A percentile compares a stretch with the other conserved stretches of the same genome.
phyloP scores from a whole-genome alignment of 225 moss, liverwort and hornwort species.

The Antitrichia curtipendula region DNA sequence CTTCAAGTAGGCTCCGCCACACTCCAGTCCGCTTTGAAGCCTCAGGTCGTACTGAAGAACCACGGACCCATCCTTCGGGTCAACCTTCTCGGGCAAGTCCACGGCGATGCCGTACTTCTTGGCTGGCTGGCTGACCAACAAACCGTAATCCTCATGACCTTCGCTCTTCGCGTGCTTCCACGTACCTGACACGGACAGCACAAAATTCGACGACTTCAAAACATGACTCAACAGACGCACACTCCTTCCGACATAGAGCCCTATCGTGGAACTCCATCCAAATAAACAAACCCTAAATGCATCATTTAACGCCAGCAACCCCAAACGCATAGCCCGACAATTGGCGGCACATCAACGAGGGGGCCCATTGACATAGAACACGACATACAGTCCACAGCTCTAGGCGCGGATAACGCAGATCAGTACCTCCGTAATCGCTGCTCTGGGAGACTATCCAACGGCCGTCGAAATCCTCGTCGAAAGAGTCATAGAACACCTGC shows the following conservation, averaged over 20 bases:
- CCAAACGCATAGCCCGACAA: not conserved
- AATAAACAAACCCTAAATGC: not conserved
- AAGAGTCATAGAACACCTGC: constrained; percentile 87
- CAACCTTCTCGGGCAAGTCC: constrained; percentile 70
- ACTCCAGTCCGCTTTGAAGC: constrained; percentile 76
- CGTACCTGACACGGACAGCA: constrained; percentile 22
- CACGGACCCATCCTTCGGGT: constrained; percentile 59
- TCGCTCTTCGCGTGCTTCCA: constrained; percentile 88
- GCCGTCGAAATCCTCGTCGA: constrained; percentile 65
- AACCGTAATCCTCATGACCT: constrained; percentile 81
- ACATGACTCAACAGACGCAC: not conserved
- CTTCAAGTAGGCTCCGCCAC: constrained; percentile 93
- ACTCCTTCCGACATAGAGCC: not conserved
- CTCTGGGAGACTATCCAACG: constrained; percentile 91
- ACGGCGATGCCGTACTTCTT: constrained; percentile 97
- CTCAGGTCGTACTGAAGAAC: constrained; percentile 92
- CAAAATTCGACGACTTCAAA: not conserved
- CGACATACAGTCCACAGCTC: not conserved
- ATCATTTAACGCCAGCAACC: not conserved
- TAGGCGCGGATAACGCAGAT: not conserved
- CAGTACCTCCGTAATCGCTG: constrained; percentile 70
- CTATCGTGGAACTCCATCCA: not conserved
- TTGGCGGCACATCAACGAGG: not conserved
- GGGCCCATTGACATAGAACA: not conserved
- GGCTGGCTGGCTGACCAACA: constrained; percentile 83